These are phyloP conservation scores for Bidens hawaiensis DNA, from an alignment of 140 eudicot species.

Conservation along the genomic window DNA sequence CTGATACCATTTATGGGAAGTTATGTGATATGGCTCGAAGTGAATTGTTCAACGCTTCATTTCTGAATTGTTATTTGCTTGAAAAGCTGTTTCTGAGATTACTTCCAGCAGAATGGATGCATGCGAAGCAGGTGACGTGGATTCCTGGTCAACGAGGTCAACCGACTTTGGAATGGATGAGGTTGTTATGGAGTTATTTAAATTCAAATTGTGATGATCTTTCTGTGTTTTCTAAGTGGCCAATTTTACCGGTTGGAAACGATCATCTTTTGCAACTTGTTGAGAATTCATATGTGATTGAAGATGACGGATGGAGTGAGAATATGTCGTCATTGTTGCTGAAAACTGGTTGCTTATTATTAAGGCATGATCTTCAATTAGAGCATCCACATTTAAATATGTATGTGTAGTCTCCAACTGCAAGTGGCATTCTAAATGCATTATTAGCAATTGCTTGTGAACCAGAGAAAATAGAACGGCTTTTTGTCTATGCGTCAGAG, in stretches of 20 bases:
- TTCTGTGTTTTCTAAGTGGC: constrained; percentile 80
- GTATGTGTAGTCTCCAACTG: constrained; percentile 85
- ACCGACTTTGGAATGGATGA: constrained; percentile 92
- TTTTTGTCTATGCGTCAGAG: constrained; percentile 67
- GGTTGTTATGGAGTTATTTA: constrained; percentile 79
- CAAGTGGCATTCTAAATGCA: constrained; percentile 83
- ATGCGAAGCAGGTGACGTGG: constrained; percentile 83
- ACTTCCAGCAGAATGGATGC: constrained; percentile 90
- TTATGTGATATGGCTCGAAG: constrained; percentile 70
- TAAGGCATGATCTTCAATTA: constrained; percentile 66
- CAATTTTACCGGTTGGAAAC: constrained; percentile 86
- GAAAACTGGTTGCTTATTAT: constrained; percentile 70
- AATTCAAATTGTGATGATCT: constrained; percentile 65
- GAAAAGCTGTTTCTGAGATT: constrained; percentile 73
- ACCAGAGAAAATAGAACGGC: constrained; percentile 42
- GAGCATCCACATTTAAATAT: constrained; percentile 68
- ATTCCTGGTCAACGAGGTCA: constrained; percentile 77
- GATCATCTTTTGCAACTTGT: constrained; percentile 68
- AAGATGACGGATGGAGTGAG: constrained; percentile 98
- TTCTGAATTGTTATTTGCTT: constrained; percentile 62
- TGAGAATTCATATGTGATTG: constrained; percentile 73
- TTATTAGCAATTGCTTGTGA: constrained; percentile 57
- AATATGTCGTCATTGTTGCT: constrained; percentile 76
- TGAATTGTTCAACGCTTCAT: constrained; percentile 65
- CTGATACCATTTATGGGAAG: constrained; percentile 60